Evolutionary conservation across 371 early-diverging fungal genomes (phyloP).

Genomic region (Apophysomyces elegans): DNA sequence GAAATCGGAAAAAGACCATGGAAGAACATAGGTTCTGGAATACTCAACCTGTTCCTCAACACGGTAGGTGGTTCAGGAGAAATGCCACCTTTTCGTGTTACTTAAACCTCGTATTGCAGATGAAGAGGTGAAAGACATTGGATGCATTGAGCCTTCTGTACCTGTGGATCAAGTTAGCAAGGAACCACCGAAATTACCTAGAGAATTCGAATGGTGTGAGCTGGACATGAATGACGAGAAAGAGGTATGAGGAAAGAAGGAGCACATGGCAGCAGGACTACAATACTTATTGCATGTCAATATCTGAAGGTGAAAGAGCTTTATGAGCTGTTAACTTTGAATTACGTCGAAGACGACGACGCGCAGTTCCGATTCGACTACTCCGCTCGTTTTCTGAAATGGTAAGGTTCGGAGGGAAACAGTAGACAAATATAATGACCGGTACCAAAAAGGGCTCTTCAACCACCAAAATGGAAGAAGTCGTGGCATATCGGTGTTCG

Average conservation of each 20-base stretch:
- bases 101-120: constrained; percentile 33
- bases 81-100: not conserved
- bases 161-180: constrained; percentile 78
- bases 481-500: constrained; percentile 95
- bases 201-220: constrained; percentile 87
- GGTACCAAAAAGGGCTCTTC: constrained; percentile 70
- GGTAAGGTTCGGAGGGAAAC: constrained; percentile 55
- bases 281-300: not conserved
- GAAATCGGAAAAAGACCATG: constrained; percentile 46
- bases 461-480: constrained; percentile 90
- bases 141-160: constrained; percentile 84
- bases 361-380: constrained; percentile 96
- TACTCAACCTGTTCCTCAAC: constrained; percentile 93
- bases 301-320: constrained; percentile 57
- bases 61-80: constrained; percentile 44
- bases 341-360: constrained; percentile 97
- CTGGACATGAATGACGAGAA: constrained; percentile 81
- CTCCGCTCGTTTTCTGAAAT: constrained; percentile 86
- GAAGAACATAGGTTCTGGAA: constrained; percentile 92
- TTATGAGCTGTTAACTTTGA: constrained; percentile 82
- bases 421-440: not conserved
- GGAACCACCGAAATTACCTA: constrained; percentile 86
- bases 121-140: constrained; percentile 73
- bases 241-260: constrained; percentile 52
- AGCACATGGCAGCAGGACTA: not conserved